Conservation (phyloP, 495 filamentous ascomycete species). For the Podospora conica region DNA sequence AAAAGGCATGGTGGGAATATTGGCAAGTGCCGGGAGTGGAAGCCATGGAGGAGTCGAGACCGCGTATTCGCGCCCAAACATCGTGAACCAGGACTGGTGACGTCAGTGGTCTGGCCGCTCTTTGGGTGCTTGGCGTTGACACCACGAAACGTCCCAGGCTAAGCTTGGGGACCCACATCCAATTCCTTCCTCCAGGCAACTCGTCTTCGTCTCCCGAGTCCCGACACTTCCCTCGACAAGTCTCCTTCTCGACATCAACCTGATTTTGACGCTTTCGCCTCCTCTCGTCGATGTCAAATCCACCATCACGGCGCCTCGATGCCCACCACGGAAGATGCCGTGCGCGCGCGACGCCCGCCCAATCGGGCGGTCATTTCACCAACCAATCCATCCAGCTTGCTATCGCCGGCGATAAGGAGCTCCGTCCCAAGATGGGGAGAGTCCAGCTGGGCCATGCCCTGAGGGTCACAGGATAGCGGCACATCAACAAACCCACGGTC, state of each 20-base stretch:
- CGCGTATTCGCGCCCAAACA: not conserved
- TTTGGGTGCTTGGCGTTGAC: not conserved
- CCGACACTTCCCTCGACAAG: not conserved
- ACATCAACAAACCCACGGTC: not conserved
- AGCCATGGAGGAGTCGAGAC: not conserved
- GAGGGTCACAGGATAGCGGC: not conserved
- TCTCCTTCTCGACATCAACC: not conserved
- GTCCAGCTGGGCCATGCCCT: not conserved
- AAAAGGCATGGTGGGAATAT: not conserved
- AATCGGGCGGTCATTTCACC: constrained; percentile 2
- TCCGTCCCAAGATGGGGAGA: not conserved
- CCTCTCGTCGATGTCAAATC: not conserved
- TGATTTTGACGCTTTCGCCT: not conserved
- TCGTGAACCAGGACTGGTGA: not conserved
- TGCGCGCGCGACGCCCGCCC: not conserved
- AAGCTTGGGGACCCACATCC: not conserved
- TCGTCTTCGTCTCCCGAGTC: not conserved
- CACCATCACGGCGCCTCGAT: not conserved
- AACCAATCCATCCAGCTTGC: constrained; percentile 6
- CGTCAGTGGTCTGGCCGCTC: not conserved
- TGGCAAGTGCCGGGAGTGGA: not conserved
- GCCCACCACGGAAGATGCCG: not conserved
- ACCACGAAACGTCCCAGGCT: not conserved
- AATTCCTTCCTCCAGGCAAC: not conserved
- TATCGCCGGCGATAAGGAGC: constrained; percentile 7